Evolutionary conservation across 306 rosid species (phyloP).

Genomic region (Hippophae gyantsensis): DNA sequence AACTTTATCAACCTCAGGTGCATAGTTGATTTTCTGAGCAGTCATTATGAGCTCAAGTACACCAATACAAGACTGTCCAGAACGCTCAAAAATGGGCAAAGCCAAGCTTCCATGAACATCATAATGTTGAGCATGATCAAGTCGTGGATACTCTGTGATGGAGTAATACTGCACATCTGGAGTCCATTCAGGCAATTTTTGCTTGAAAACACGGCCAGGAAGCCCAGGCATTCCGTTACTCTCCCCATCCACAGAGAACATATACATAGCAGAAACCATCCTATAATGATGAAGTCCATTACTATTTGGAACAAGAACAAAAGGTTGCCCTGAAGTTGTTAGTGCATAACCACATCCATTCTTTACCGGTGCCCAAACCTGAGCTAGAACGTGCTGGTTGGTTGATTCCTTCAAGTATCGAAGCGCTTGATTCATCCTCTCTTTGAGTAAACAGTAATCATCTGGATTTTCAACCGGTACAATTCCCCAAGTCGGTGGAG

Average conservation of each 20-base stretch:
- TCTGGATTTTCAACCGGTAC: slow-evolving; percentile 36
- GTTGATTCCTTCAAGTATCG: slow-evolving; percentile 59
- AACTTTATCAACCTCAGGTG: slow-evolving; percentile 74
- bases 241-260: slow-evolving; percentile 61
- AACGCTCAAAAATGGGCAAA: slow-evolving; percentile 68
- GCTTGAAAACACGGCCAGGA: slow-evolving; percentile 81
- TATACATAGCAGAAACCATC: slow-evolving; percentile 48
- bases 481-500: slow-evolving; percentile 30
- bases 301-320: slow-evolving; percentile 54
- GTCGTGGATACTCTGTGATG: slow-evolving; percentile 60
- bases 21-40: slow-evolving; percentile 64
- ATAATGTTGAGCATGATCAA: slow-evolving; percentile 57
- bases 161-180: slow-evolving; percentile 89
- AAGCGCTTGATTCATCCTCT: slow-evolving; percentile 81
- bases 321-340: slow-evolving; percentile 86
- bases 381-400: slow-evolving; percentile 67
- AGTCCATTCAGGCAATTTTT: slow-evolving; percentile 79
- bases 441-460: slow-evolving; percentile 49
- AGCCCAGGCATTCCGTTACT: slow-evolving; percentile 53
- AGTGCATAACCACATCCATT: slow-evolving; percentile 43
- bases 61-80: slow-evolving; percentile 65
- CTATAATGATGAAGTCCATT: slow-evolving; percentile 73
- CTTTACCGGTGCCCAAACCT: slow-evolving; percentile 84
- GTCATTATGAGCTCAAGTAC: slow-evolving; percentile 85
- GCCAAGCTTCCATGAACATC: slow-evolving; percentile 86